phyloP scores from a whole-genome alignment of 495 filamentous ascomycete species.

The Aspergillus bridgeri region DNA sequence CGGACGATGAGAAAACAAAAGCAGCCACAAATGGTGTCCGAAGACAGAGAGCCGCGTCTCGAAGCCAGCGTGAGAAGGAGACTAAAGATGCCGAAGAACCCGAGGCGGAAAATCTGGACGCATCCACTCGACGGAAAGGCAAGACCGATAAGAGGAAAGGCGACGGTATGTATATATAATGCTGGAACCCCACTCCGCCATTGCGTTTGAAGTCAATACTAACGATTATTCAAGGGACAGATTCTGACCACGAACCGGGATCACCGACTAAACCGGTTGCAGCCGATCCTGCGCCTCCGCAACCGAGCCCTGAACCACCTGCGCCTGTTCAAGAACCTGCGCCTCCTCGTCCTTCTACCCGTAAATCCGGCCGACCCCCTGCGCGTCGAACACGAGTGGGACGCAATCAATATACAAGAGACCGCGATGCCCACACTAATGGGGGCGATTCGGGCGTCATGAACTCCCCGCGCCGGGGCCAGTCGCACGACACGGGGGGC shows the following conservation, averaged over 20 bases:
- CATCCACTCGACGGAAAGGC: conserved; percentile 70
- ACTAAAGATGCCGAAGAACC: conserved; percentile 61
- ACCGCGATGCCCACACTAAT: conserved; percentile 59
- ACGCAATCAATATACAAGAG: conserved; percentile 83
- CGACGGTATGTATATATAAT: conserved; percentile 60
- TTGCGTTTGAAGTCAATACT: conserved; percentile 5
- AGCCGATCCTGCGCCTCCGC: conserved; percentile 38
- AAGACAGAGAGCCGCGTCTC: conserved; percentile 61
- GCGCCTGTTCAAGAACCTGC: conserved; percentile 43
- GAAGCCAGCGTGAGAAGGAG: conserved; percentile 70
- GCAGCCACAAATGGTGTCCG: conserved; percentile 51
- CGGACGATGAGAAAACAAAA: conserved; percentile 64
- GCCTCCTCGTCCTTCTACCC: conserved; percentile 46
- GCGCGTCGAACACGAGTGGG: conserved; percentile 65
- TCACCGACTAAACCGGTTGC: conserved; percentile 40
- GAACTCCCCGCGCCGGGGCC: conserved; percentile 61
- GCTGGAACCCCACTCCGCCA: not conserved
- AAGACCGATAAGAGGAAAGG: conserved; percentile 67
- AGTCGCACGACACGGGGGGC: conserved; percentile 57
- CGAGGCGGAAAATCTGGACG: conserved; percentile 65
- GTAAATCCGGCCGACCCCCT: conserved; percentile 66
- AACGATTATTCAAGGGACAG: conserved; percentile 18
- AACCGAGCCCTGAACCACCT: conserved; percentile 53
- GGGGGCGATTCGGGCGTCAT: conserved; percentile 40
- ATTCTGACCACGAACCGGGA: conserved; percentile 37